phyloP scores from a whole-genome alignment of 2,329 filamentous ascomycete species.

The Botryotinia convoluta region DNA sequence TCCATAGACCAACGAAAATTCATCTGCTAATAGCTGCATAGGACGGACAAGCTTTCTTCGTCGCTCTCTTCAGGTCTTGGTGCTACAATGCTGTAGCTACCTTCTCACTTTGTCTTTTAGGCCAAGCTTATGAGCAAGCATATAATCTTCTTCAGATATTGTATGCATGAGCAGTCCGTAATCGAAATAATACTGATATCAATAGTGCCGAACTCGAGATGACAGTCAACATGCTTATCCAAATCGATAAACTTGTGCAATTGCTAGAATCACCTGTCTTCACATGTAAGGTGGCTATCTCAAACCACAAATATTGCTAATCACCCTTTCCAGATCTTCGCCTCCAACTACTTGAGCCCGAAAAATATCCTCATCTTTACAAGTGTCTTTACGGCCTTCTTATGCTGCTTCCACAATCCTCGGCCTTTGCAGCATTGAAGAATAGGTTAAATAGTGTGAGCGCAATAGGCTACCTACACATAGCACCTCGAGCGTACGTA shows the following conservation, averaged over 20 bases:
- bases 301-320: constrained; percentile 5
- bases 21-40: constrained; percentile 38
- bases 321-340: constrained; percentile 66
- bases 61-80: constrained; percentile 92
- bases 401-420: constrained; percentile 98
- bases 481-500: constrained; percentile 74
- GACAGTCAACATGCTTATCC: constrained; percentile 97
- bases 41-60: constrained; percentile 95
- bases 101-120: constrained; percentile 90
- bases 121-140: constrained; percentile 96
- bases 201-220: constrained; percentile 89
- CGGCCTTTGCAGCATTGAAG: constrained; percentile 92
- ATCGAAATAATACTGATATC: constrained; percentile 32
- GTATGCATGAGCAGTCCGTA: constrained; percentile 44
- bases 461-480: constrained; percentile 92
- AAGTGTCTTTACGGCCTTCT: constrained; percentile 96
- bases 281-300: constrained; percentile 67
- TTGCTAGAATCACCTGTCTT: constrained; percentile 96
- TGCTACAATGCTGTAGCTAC: constrained; percentile 98
- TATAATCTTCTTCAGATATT: constrained; percentile 96
- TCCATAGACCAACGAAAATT: not conserved
- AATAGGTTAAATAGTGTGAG: constrained; percentile 96
- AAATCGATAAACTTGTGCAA: constrained; percentile 97
- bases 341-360: constrained; percentile 90
- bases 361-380: constrained; percentile 91